phyloP scores from a whole-genome alignment of 2,329 filamentous ascomycete species.

The Huntiella moniliformis region DNA sequence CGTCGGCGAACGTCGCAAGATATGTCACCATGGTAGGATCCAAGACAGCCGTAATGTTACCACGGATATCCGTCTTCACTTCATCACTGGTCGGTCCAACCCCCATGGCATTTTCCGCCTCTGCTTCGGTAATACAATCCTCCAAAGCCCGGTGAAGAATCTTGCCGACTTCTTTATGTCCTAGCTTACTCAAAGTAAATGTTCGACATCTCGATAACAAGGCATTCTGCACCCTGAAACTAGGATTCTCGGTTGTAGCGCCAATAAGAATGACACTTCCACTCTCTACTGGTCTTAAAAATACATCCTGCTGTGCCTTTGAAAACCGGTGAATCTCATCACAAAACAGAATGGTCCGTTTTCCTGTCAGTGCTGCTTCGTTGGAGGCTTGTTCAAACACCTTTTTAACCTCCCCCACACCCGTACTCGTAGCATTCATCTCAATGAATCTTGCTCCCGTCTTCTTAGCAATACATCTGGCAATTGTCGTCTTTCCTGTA shows the following conservation, averaged over 20 bases:
- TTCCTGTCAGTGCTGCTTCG: slow-evolving; percentile 62
- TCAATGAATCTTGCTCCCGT: slow-evolving; percentile 80
- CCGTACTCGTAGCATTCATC: slow-evolving; percentile 81
- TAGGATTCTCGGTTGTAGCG: slow-evolving; percentile 92
- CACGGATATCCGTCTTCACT: background rate
- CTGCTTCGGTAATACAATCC: slow-evolving; percentile 15
- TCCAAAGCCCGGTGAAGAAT: slow-evolving; percentile 63
- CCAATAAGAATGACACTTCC: slow-evolving; percentile 84
- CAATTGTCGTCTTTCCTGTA: slow-evolving; percentile 81
- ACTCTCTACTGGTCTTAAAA: slow-evolving; percentile 76
- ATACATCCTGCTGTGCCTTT: slow-evolving; percentile 87
- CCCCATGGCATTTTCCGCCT: background rate
- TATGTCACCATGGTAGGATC: slow-evolving; percentile 64
- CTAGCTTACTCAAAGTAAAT: slow-evolving; percentile 66
- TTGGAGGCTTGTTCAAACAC: slow-evolving; percentile 69
- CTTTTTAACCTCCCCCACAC: slow-evolving; percentile 81
- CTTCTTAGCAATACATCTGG: slow-evolving; percentile 67
- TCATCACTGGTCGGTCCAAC: background rate
- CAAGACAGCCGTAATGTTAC: slow-evolving; percentile 30
- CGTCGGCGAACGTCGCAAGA: slow-evolving; percentile 71
- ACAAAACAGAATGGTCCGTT: slow-evolving; percentile 91
- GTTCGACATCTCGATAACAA: slow-evolving; percentile 77
- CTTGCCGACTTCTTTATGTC: slow-evolving; percentile 47
- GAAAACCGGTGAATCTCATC: slow-evolving; percentile 90
- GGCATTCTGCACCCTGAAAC: slow-evolving; percentile 78